phyloP scores from a whole-genome alignment of 345 rosid species.

The Euphorbia peplus region DNA sequence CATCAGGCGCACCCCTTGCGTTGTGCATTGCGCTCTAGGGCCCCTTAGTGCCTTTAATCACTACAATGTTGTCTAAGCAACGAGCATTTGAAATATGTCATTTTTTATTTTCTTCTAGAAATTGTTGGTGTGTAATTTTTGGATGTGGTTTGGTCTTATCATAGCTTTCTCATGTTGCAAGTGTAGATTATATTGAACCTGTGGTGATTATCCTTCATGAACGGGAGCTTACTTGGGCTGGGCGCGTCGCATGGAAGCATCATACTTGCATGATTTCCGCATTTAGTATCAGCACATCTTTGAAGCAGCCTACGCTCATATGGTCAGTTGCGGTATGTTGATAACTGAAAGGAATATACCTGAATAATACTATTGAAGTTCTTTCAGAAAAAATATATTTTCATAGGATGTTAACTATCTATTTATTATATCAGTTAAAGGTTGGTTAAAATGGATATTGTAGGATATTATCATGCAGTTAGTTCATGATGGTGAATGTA shows the following conservation, averaged over 20 bases:
- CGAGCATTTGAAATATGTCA: constrained; percentile 2
- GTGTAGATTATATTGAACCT: constrained; percentile 90
- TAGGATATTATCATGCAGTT: not conserved
- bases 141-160: constrained; percentile 19
- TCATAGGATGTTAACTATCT: constrained; percentile 5
- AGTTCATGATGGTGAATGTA: not conserved
- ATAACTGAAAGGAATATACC: constrained; percentile 18
- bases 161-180: constrained; percentile 24
- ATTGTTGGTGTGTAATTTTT: not conserved
- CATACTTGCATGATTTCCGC: constrained; percentile 97
- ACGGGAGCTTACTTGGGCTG: constrained; percentile 93
- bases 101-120: not conserved
- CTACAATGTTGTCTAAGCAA: not conserved
- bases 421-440: not conserved
- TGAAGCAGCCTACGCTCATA: constrained; percentile 95
- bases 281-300: constrained; percentile 86
- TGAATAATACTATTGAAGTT: not conserved
- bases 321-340: constrained; percentile 91
- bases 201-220: constrained; percentile 96
- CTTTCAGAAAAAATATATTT: not conserved
- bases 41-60: too few species aligned
- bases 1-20: too few species aligned
- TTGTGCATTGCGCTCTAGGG: too few species aligned
- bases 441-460: not conserved
- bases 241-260: constrained; percentile 85